Conservation (phyloP, 352 stramenopile genomes). For the Aphanomyces stellatus region DNA sequence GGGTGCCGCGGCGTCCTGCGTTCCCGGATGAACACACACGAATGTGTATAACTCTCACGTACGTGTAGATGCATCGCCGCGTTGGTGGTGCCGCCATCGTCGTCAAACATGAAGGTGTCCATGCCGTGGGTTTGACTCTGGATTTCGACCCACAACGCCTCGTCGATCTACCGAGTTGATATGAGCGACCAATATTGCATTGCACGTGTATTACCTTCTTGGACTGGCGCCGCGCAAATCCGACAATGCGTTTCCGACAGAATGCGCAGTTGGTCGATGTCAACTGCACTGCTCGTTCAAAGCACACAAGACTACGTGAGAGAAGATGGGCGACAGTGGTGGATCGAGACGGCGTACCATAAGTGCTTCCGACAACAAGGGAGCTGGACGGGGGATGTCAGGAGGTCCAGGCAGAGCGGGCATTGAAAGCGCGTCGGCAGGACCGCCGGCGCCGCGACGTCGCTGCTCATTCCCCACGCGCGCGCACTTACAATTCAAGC, state of each 20-base stretch:
- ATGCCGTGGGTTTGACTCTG: conserved; percentile 19
- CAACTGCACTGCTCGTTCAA: conserved; percentile 60
- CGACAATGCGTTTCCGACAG: conserved; percentile 64
- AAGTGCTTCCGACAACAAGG: conserved; percentile 64
- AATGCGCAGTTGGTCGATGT: conserved; percentile 75
- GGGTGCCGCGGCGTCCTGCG: background rate
- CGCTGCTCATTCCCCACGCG: background rate
- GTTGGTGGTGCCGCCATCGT: background rate
- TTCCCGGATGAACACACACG: background rate
- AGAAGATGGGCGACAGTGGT: too few relatives aligned
- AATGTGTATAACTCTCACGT: background rate
- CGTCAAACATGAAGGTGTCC: background rate
- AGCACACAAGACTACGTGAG: conserved; percentile 45
- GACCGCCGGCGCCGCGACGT: background rate
- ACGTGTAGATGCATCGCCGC: background rate
- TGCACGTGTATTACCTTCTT: conserved; percentile 31
- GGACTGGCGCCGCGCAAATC: conserved; percentile 63
- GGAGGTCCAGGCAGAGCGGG: conserved; percentile 66
- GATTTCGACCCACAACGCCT: conserved; percentile 48
- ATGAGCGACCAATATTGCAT: background rate
- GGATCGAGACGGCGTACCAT: conserved; percentile 44
- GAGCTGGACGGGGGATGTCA: conserved; percentile 52
- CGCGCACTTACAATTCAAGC: background rate
- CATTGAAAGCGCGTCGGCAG: conserved; percentile 64
- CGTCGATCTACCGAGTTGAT: conserved; percentile 31